phyloP scores from a whole-genome alignment of 345 rosid genomes.

The Moringa oleifera region DNA sequence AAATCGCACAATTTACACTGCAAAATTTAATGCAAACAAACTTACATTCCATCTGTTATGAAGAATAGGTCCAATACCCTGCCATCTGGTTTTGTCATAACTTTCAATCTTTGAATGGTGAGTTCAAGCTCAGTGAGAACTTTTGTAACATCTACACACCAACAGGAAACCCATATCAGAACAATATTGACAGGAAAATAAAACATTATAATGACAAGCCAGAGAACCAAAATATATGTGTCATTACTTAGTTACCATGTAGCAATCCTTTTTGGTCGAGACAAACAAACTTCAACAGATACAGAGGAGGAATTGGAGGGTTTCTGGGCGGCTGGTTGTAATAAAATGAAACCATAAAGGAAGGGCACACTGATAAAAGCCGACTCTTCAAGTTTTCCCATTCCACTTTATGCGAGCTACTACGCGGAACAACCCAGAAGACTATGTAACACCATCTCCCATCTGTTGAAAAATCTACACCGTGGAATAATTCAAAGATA shows the following conservation, averaged over 20 bases:
- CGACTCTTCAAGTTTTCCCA: conserved; percentile 66
- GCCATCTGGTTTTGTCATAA: conserved; percentile 70
- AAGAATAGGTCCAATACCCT: conserved; percentile 64
- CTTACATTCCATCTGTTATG: conserved; percentile 62
- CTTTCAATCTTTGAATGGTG: conserved; percentile 68
- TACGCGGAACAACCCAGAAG: conserved; percentile 52
- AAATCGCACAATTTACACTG: background rate
- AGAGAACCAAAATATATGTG: background rate
- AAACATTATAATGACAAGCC: background rate
- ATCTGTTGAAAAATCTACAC: conserved; percentile 71
- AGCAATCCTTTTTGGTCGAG: conserved; percentile 57
- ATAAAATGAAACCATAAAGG: conserved; percentile 35
- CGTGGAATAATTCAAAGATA: background rate
- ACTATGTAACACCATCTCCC: conserved; percentile 78
- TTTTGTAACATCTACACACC: conserved; percentile 51
- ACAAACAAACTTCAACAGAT: conserved; percentile 55
- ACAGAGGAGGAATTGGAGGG: conserved; percentile 39
- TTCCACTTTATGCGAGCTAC: conserved; percentile 27
- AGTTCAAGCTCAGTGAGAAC: conserved; percentile 54
- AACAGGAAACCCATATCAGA: conserved; percentile 2
- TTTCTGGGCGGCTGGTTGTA: conserved; percentile 29
- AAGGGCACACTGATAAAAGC: conserved; percentile 51
- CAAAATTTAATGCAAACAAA: background rate
- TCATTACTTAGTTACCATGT: conserved; percentile 35
- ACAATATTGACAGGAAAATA: background rate